Evolutionary conservation across 176 grass and related monocot species (phyloP).

Genomic region (Triticum dicoccoides): DNA sequence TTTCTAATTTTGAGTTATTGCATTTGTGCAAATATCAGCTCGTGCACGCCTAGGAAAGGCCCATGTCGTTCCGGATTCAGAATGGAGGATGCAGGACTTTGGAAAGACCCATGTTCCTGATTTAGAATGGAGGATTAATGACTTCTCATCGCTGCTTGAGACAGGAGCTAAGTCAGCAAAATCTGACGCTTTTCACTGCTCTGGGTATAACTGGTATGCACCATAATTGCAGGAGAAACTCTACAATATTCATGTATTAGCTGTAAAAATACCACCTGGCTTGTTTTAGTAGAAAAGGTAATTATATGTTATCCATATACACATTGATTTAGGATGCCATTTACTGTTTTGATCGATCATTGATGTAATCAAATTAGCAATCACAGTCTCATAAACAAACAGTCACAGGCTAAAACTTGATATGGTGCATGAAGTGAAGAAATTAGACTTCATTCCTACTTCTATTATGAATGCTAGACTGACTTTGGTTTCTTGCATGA

Average conservation of each 20-base stretch:
- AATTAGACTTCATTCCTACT: not conserved
- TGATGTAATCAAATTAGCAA: not conserved
- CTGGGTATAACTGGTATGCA: conserved; percentile 13
- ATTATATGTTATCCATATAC: not conserved
- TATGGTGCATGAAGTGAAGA: not conserved
- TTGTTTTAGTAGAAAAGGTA: not conserved
- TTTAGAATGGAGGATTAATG: conserved; percentile 35
- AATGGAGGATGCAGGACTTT: conserved; percentile 36
- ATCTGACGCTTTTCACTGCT: not conserved
- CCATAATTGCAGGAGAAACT: not conserved
- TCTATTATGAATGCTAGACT: not conserved
- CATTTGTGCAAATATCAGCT: conserved; percentile 11
- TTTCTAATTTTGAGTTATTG: not conserved
- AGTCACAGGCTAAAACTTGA: not conserved
- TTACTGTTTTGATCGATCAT: not conserved
- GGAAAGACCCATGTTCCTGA: conserved; percentile 7
- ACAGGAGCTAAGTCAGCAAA: not conserved
- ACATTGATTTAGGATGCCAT: not conserved
- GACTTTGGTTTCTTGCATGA: not conserved
- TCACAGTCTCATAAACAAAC: not conserved
- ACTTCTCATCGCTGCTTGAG: conserved; percentile 34
- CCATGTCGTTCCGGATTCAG: conserved; percentile 7
- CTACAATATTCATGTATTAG: not conserved
- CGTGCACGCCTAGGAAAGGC: not conserved
- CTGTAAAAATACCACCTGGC: not conserved